Conservation (phyloP, 768 basidiomycete species). For the Russula brevipes region DNA sequence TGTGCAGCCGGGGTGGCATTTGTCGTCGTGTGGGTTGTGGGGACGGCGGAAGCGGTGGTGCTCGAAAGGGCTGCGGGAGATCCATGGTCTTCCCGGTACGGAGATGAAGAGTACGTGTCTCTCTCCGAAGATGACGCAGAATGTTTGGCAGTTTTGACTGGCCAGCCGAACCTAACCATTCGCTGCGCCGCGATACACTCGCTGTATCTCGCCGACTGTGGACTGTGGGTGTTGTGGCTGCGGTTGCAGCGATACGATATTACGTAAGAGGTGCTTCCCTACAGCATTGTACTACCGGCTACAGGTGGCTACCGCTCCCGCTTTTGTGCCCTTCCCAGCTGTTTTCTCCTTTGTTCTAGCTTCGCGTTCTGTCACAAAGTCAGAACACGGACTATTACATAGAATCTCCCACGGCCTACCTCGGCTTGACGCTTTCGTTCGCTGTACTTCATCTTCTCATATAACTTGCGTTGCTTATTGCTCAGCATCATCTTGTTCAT, state of each 20-base stretch:
- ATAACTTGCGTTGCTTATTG: constrained; percentile 88
- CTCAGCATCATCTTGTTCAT: constrained; percentile 99
- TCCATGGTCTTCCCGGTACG: constrained; percentile 11
- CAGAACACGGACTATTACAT: constrained; percentile 8
- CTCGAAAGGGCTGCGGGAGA: constrained; percentile 7
- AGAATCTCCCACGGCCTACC: constrained; percentile 45
- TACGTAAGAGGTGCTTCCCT: constrained; percentile 1
- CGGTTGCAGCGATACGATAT: background rate
- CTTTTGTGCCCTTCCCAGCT: constrained; percentile 44
- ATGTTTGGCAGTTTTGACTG: constrained; percentile 11
- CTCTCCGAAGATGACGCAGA: constrained; percentile 2
- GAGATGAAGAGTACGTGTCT: constrained; percentile 6
- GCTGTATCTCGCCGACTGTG: background rate
- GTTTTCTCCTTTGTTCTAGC: constrained; percentile 54
- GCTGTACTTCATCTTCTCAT: constrained; percentile 88
- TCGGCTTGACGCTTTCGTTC: constrained; percentile 71
- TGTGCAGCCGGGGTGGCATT: constrained; percentile 41
- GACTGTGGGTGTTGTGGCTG: background rate
- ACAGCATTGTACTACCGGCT: background rate
- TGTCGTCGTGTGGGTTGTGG: constrained; percentile 42
- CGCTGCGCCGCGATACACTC: constrained; percentile 3
- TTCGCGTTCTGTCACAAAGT: constrained; percentile 46
- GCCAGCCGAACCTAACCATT: constrained; percentile 23
- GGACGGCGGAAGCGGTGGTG: constrained; percentile 5
- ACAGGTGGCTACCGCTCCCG: constrained; percentile 5